Evolutionary conservation across 1,139 yeast genomes (phyloP).

Genomic region (Pneumocystis murina): DNA sequence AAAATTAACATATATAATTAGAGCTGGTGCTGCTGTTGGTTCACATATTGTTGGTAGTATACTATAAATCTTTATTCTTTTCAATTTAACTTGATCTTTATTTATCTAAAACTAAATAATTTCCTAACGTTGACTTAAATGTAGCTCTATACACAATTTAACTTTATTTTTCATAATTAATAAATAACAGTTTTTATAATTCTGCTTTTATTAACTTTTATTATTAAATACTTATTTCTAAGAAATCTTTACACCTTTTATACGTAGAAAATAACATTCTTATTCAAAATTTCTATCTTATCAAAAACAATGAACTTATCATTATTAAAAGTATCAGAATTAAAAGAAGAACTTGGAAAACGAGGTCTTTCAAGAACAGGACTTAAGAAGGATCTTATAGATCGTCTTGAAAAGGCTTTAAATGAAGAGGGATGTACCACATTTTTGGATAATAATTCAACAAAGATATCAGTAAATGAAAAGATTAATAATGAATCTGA

Average conservation of each 20-base stretch:
- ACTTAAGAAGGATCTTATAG: slow-evolving; percentile 44
- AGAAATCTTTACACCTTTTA: too few species aligned
- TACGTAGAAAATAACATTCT: slow-evolving; percentile 65
- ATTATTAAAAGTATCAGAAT: slow-evolving; percentile 1
- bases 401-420: slow-evolving; percentile 32
- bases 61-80: neutral
- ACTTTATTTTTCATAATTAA: neutral
- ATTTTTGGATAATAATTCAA: neutral
- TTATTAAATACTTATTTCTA: too few species aligned
- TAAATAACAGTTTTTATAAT: neutral
- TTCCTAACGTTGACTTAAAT: slow-evolving; percentile 36
- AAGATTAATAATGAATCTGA: neutral
- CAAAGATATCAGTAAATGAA: neutral
- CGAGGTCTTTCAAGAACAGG: neutral
- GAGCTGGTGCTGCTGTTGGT: neutral
- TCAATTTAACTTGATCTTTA: neutral
- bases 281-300: slow-evolving; percentile 54
- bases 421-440: neutral
- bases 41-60: neutral
- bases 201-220: too few species aligned
- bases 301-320: neutral
- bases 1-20: neutral
- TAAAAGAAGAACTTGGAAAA: neutral
- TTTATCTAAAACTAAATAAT: neutral
- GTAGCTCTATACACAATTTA: neutral